Evolutionary conservation across 2,329 filamentous ascomycete genomes (phyloP), one percentile per base, ranked within the genome.

Genomic region (Xylaria sp.): DNA sequence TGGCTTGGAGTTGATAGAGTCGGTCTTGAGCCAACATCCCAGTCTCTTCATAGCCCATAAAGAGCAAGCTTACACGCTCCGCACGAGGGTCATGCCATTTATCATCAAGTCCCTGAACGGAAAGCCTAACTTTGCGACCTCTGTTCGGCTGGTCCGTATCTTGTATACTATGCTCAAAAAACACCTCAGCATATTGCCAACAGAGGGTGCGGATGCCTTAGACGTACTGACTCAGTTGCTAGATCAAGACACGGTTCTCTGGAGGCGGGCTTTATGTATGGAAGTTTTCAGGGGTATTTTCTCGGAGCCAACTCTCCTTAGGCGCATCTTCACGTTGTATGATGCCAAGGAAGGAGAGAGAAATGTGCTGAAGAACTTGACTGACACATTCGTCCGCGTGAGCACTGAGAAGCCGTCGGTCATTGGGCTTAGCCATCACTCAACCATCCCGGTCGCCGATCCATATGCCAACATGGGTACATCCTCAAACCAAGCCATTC

Each of bases 261-360:
- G 95, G 94, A 97, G 93, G 72, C 83, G 93, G 59, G 87, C 91
- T 0, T 75, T 97, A 4, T 95, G 91, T 63, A 90, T 99, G 83
- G 94, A 99, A 71, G 84, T 97, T 0, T 91, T 97, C 67, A 84
- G 90, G 58, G 88, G 89, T 5, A 83, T 97, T 5, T 96, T 96
- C 74, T 82, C 89, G 0, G 92, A 97, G 61, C 85, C 91, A 42
- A 81, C 82, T 9, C 80, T 96, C 19, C 80, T 97, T 1, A 80
- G 94, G 48, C 85, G 88, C 44, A 90, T 96, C 1, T 97, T 91
- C 70, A 80, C 84, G 5, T 79, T 89, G 13, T 97, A 91, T 67
- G 93, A 99, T 70, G 82, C 83, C 11, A 78, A 84, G 54, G 80
- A 90, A 49, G 87, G 84, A 2, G 85, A 88, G 67, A 93, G 88